These are phyloP conservation scores for Ilex aquifolium DNA, from an alignment of 257 asterid genomes.

Conservation along the genomic window DNA sequence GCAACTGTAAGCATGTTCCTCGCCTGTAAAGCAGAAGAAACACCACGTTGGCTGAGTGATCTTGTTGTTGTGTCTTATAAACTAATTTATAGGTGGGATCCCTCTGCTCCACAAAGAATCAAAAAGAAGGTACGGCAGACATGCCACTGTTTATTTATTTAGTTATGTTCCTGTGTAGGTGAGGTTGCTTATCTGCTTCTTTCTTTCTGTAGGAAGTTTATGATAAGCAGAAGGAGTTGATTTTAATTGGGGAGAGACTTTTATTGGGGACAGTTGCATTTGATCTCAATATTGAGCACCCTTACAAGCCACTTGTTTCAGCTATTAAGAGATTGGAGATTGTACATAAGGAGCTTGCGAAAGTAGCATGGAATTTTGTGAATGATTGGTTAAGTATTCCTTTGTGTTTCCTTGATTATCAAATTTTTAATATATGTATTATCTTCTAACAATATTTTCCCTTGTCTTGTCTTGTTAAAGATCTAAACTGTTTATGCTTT, in stretches of 20 bases:
- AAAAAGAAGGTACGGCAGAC: conserved; percentile 34
- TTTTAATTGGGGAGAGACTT: conserved; percentile 45
- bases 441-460: not conserved
- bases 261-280: conserved; percentile 47
- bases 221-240: conserved; percentile 41
- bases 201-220: conserved; percentile 38
- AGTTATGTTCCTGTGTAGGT: conserved; percentile 2
- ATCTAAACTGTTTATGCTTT: conserved; percentile 6
- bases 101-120: conserved; percentile 47
- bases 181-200: conserved; percentile 3
- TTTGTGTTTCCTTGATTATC: not conserved
- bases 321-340: conserved; percentile 43
- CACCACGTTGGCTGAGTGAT: conserved; percentile 51
- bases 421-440: too few relatives aligned
- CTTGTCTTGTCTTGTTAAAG: not conserved
- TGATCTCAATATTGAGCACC: conserved; percentile 57
- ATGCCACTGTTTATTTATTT: not conserved
- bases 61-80: conserved; percentile 38
- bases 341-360: conserved; percentile 36
- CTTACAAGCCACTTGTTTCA: conserved; percentile 53
- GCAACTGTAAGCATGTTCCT: conserved; percentile 56
- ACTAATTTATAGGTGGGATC: conserved; percentile 49
- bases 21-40: conserved; percentile 58
- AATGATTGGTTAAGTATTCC: conserved; percentile 45
- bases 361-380: conserved; percentile 64